Percentiles rank a stretch among this genome's conserved stretches.
These are phyloP conservation scores for Lentinula novae-zelandiae DNA, from an alignment of 1,284 basidiomycete genomes.

Conservation along the genomic window DNA sequence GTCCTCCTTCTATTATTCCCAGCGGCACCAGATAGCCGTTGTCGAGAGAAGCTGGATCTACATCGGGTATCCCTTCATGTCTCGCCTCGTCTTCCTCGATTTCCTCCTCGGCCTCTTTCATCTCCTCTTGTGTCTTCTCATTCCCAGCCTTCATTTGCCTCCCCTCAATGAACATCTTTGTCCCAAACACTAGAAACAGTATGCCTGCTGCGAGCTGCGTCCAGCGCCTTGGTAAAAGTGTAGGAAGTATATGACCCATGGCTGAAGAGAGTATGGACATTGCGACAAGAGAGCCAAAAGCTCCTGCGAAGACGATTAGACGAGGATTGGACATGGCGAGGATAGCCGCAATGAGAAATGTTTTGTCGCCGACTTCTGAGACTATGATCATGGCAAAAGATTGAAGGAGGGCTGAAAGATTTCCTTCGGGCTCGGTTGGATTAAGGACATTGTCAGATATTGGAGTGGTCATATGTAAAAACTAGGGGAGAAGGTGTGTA, in stretches of 20 bases:
- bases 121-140: conserved; percentile 86
- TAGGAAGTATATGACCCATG: conserved; percentile 82
- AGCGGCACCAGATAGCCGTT: conserved; percentile 47
- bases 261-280: conserved; percentile 92
- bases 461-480: neutral
- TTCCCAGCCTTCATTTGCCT: conserved; percentile 71
- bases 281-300: conserved; percentile 82
- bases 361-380: conserved; percentile 97
- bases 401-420: conserved; percentile 58
- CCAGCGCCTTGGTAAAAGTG: conserved; percentile 76
- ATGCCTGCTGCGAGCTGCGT: conserved; percentile 78
- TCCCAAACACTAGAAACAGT: conserved; percentile 85
- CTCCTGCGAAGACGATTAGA: conserved; percentile 83
- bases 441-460: neutral
- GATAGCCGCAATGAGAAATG: conserved; percentile 96
- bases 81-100: conserved; percentile 68
- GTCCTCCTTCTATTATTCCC: conserved; percentile 60
- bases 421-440: conserved; percentile 28
- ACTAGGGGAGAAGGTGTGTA: neutral
- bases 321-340: conserved; percentile 94
- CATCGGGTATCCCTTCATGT: conserved; percentile 38
- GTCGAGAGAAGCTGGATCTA: conserved; percentile 13
- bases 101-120: conserved; percentile 90
- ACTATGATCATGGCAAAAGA: conserved; percentile 87
- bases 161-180: conserved; percentile 82